Percentiles rank a stretch among this genome's conserved stretches.
These are phyloP conservation scores for Hypoxylon fragiforme DNA, from an alignment of 495 filamentous ascomycete genomes.

Conservation along the genomic window DNA sequence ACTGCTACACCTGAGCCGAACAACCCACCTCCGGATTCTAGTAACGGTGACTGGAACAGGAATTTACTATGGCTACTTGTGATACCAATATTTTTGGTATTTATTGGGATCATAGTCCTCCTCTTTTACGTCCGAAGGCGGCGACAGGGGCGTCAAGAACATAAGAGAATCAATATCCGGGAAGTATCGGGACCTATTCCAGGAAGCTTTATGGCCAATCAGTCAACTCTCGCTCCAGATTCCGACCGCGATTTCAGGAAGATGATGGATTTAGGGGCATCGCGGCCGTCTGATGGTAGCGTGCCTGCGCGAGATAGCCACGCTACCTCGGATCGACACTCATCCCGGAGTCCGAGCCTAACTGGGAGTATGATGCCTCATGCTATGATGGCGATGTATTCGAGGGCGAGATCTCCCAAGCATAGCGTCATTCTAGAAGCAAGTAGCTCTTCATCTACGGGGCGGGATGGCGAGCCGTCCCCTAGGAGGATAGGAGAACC, in stretches of 20 bases:
- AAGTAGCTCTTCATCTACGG: slow-evolving; percentile 18
- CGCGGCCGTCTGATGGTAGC: slow-evolving; percentile 2
- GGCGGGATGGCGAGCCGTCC: slow-evolving; percentile 14
- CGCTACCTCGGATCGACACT: slow-evolving; percentile 15
- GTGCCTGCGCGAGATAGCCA: neutral
- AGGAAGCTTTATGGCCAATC: slow-evolving; percentile 40
- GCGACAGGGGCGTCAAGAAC: slow-evolving; percentile 15
- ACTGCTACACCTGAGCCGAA: slow-evolving; percentile 15
- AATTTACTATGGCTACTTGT: slow-evolving; percentile 35
- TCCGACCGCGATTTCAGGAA: slow-evolving; percentile 19
- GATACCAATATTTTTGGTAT: slow-evolving; percentile 32
- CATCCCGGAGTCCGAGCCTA: slow-evolving; percentile 7
- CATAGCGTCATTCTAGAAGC: slow-evolving; percentile 22
- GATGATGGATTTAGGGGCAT: slow-evolving; percentile 26
- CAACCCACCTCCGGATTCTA: slow-evolving; percentile 8
- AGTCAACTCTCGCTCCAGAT: slow-evolving; percentile 5
- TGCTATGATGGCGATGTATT: slow-evolving; percentile 30
- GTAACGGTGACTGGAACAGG: slow-evolving; percentile 10
- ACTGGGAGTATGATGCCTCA: slow-evolving; percentile 16
- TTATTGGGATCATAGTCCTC: slow-evolving; percentile 17
- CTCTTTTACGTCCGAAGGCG: slow-evolving; percentile 32
- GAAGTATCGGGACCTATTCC: slow-evolving; percentile 50
- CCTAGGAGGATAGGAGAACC: slow-evolving; percentile 9
- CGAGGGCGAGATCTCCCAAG: slow-evolving; percentile 18
- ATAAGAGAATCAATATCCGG: slow-evolving; percentile 22